Base-by-base conservation (phyloP, 1,284 basidiomycete genomes). In the Phlebopus sp. region DNA sequence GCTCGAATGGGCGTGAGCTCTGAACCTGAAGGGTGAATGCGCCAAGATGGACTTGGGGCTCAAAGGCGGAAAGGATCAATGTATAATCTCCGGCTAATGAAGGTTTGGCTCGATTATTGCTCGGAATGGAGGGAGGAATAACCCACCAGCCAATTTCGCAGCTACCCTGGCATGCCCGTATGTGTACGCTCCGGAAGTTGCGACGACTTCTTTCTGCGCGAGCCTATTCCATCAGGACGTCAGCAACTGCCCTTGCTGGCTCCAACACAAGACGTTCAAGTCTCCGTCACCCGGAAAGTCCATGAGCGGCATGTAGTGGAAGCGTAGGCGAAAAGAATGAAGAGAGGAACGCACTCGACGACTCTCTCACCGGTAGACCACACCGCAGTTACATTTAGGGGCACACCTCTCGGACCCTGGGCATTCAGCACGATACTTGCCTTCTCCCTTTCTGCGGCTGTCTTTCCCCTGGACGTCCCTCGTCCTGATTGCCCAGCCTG, bases 11-110 rank as follows among this genome's bases (percentile, higher is more conserved):
- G 17, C 70, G 60, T 0, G 82, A 76, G 39, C 84, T 82, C 44
- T 89, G 81, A 3, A 90, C 67, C 17, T 70, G 70, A 18, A 97
- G 65, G 0, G 72, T 72, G 65, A 84, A 96, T 13, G 74, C 55
- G 2, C 89, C 90, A 3, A 74, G 69, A 51, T 85, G 78, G 5
- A 75, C 76, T 37, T 62, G 63, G 1, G 90, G 82, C 53, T 90
- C 86, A 60, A 93, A 97, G 0, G 90, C 76, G 1, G 93, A 97
- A 4, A 90, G 72, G 17, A 94, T 74, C 14, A 97, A 55, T 0
- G 88, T 93, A 59, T 94, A 97, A 32, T 82, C 77, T 0, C 91
- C 92, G 46, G 79, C 90, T 92, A 8, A 29, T 29, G 27, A 29
- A 29, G 10, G 27, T 11, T 38, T 32, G n/a, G 43, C 27, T 5